Evolutionary conservation across 148 eudicot species (phyloP).

Genomic region (Rhododendron henanense): DNA sequence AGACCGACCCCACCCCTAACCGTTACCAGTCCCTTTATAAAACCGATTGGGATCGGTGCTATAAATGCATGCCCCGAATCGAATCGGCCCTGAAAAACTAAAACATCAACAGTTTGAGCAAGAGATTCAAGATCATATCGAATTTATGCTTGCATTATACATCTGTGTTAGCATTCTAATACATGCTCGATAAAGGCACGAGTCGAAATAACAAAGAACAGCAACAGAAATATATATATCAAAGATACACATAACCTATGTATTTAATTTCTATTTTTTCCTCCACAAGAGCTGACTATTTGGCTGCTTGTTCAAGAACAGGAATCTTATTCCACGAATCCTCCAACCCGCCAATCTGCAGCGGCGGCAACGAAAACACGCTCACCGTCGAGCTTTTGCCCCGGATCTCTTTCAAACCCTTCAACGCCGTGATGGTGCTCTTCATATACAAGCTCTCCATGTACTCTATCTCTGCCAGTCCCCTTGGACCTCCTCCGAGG

Average conservation of each 20-base stretch:
- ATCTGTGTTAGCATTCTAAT: background rate
- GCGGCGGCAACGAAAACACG: background rate
- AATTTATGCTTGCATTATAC: background rate
- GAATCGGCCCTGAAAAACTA: background rate
- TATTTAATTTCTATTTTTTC: background rate
- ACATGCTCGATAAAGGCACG: background rate
- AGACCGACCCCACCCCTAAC: too few species aligned
- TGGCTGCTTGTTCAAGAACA: background rate
- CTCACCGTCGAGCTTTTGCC: background rate
- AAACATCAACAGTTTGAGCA: background rate
- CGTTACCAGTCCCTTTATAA: too few species aligned
- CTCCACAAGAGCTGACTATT: background rate
- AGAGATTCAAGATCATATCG: background rate
- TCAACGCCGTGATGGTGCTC: conserved; percentile 1
- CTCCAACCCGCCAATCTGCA: background rate
- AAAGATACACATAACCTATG: background rate
- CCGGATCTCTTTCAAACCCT: background rate
- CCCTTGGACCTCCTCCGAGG: background rate
- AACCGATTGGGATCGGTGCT: too few species aligned
- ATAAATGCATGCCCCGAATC: too few species aligned
- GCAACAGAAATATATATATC: background rate
- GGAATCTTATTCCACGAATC: background rate
- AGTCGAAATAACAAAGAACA: background rate
- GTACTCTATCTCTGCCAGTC: conserved; percentile 1
- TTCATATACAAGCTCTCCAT: conserved; percentile 1